These are phyloP conservation scores for Ustulina deusta DNA, from an alignment of 2,329 filamentous ascomycete genomes.

Conservation along the genomic window DNA sequence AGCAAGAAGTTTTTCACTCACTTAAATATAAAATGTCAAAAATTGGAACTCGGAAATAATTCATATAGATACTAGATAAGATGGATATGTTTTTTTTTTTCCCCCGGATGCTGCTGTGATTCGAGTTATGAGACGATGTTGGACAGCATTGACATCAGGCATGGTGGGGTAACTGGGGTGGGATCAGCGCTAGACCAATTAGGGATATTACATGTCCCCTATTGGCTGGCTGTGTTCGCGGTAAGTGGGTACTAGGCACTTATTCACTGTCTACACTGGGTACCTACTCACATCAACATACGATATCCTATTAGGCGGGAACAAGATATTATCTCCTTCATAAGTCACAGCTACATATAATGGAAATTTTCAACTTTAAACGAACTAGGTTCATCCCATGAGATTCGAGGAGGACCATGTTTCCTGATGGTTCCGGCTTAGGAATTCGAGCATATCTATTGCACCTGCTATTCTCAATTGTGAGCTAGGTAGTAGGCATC, in stretches of 20 bases:
- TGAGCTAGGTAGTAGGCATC: neutral
- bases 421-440: no score
- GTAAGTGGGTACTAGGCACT: neutral
- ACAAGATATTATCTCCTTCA: neutral
- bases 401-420: no score
- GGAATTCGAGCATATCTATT: no score
- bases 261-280: neutral
- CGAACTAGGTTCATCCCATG: no score
- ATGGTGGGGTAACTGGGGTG: neutral
- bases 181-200: conserved; percentile 21
- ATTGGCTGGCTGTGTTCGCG: neutral
- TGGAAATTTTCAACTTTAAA: no score
- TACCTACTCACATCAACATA: no score
- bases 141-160: conserved; percentile 15
- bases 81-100: neutral
- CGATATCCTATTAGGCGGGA: neutral
- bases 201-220: conserved; percentile 4
- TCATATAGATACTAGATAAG: neutral
- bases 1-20: neutral
- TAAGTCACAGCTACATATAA: neutral
- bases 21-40: neutral
- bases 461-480: neutral
- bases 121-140: neutral
- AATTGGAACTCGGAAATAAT: neutral
- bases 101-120: neutral